Evolutionary conservation across 441 rosid genomes (phyloP).

Genomic region (Viola pubescens): DNA sequence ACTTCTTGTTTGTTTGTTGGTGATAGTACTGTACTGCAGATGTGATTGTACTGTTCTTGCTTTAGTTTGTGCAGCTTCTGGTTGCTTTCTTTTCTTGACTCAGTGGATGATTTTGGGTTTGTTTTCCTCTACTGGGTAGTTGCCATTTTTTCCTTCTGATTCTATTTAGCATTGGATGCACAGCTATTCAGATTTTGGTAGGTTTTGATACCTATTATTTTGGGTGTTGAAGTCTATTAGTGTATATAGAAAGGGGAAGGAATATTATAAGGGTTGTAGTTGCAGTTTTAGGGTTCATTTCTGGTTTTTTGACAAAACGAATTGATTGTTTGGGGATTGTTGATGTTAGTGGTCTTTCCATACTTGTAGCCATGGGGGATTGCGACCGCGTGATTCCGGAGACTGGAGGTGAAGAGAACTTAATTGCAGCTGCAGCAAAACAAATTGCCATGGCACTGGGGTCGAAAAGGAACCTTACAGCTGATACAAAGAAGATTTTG

Average conservation of each 20-base stretch:
- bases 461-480: slow-evolving; percentile 50
- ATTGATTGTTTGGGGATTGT: slow-evolving; percentile 4
- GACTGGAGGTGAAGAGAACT: slow-evolving; percentile 47
- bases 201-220: slow-evolving; percentile 3
- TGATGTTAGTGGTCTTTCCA: not conserved
- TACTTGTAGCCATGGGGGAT: slow-evolving; percentile 40
- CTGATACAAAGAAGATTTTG: slow-evolving; percentile 46
- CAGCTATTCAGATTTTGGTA: slow-evolving; percentile 8
- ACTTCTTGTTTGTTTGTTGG: too few species aligned
- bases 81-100: not conserved
- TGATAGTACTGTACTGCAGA: too few species aligned
- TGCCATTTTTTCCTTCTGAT: slow-evolving; percentile 4
- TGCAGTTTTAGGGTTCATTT: slow-evolving; percentile 1
- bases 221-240: slow-evolving; percentile 7
- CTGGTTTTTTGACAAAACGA: slow-evolving; percentile 3
- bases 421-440: slow-evolving; percentile 66
- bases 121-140: not conserved
- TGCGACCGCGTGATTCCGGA: slow-evolving; percentile 23
- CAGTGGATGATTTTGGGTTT: not conserved
- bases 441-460: slow-evolving; percentile 48
- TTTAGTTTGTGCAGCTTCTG: too few species aligned
- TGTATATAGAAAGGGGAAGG: not conserved
- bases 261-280: not conserved
- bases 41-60: too few species aligned
- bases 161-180: slow-evolving; percentile 11